A percentile compares a stretch with the other conserved stretches of the same genome.
phyloP scores from a whole-genome alignment of 2,329 filamentous ascomycete species.

The Hymenoscyphus occultus region DNA sequence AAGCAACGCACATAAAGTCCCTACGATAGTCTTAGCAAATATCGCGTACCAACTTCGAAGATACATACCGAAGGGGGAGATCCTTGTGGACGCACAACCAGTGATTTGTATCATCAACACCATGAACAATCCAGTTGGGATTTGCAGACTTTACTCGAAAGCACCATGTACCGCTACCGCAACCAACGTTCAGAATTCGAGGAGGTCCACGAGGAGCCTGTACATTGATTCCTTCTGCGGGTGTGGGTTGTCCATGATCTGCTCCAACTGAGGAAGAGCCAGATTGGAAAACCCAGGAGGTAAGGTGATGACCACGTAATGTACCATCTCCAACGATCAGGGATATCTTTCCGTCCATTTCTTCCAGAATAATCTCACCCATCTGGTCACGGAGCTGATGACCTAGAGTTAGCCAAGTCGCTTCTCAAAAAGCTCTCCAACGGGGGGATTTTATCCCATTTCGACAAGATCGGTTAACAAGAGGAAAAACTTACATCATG shows the following conservation, averaged over 20 bases:
- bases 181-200: conserved; percentile 34
- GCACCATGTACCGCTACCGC: conserved; percentile 34
- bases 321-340: conserved; percentile 17
- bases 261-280: conserved; percentile 5
- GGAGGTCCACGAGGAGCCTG: conserved; percentile 23
- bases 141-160: conserved; percentile 30
- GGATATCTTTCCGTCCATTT: conserved; percentile 19
- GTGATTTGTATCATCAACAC: conserved; percentile 33
- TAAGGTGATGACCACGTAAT: conserved; percentile 10
- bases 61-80: conserved; percentile 19
- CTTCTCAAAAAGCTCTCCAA: neutral
- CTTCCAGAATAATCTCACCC: conserved; percentile 23
- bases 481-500: conserved; percentile 27
- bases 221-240: conserved; percentile 5
- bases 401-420: neutral
- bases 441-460: neutral
- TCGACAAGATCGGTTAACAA: neutral
- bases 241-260: neutral
- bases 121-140: conserved; percentile 34
- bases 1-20: conserved; percentile 27
- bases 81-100: conserved; percentile 28
- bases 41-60: neutral
- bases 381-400: conserved; percentile 26
- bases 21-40: conserved; percentile 14
- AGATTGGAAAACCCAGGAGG: conserved; percentile 30